These are phyloP conservation scores for Tuber magnatum DNA, from an alignment of 495 filamentous ascomycete genomes.

Conservation along the genomic window DNA sequence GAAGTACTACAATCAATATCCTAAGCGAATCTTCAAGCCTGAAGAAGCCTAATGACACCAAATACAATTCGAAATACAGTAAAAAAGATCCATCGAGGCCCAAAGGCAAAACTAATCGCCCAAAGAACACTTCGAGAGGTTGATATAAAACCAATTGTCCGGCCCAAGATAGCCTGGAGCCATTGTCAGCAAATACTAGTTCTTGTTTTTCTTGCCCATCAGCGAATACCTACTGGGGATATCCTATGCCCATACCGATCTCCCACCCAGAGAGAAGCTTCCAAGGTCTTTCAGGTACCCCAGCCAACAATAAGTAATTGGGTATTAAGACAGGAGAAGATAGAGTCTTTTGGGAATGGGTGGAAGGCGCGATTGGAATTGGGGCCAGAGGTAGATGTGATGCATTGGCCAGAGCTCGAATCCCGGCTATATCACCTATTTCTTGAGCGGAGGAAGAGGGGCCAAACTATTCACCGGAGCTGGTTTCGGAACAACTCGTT, in stretches of 20 bases:
- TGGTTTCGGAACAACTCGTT: conserved; percentile 6
- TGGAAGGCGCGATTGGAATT: too few species aligned
- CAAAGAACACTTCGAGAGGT: background rate
- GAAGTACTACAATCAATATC: too few species aligned
- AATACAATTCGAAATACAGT: too few species aligned
- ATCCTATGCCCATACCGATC: too few species aligned
- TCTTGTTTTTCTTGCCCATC: conserved; percentile 1
- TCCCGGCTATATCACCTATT: conserved; percentile 1
- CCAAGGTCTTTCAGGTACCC: too few species aligned
- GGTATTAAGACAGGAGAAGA: too few species aligned
- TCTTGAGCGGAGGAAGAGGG: background rate
- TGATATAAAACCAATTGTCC: conserved; percentile 7
- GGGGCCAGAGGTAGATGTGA: background rate
- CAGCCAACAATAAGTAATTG: too few species aligned
- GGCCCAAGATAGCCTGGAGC: conserved; percentile 9
- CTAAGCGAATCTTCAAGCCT: too few species aligned
- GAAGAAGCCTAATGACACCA: too few species aligned
- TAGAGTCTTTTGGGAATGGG: too few species aligned
- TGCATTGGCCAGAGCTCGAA: conserved; percentile 11
- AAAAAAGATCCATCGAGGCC: too few species aligned
- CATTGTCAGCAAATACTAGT: conserved; percentile 2
- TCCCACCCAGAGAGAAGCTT: too few species aligned
- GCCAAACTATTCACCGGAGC: background rate
- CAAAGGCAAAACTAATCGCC: conserved; percentile 6
- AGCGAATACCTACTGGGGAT: conserved; percentile 2